Percentiles rank a stretch among this genome's conserved stretches.
Conservation (phyloP, 805 yeast genomes). For the Cyberlindnera japonica region DNA sequence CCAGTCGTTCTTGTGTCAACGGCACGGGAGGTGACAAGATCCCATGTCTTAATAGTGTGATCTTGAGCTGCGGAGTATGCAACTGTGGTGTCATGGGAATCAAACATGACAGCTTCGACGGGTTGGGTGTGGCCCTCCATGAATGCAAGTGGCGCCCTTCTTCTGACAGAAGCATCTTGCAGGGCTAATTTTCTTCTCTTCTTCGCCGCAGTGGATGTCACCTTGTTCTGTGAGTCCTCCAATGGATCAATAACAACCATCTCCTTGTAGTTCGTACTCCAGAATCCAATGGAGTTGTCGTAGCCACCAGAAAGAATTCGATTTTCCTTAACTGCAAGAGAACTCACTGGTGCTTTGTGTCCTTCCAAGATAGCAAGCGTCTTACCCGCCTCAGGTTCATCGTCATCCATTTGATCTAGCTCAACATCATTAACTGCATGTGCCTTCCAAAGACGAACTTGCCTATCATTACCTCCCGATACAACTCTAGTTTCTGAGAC, state of each 20-base stretch:
- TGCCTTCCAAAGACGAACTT: conserved; percentile 83
- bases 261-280: conserved; percentile 86
- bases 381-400: conserved; percentile 57
- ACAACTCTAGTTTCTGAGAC: conserved; percentile 70
- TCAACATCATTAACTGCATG: conserved; percentile 33
- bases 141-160: conserved; percentile 77
- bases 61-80: conserved; percentile 95
- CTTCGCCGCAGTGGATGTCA: conserved; percentile 73
- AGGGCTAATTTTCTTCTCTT: conserved; percentile 83
- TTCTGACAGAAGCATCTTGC: conserved; percentile 68
- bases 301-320: conserved; percentile 81
- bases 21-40: conserved; percentile 77
- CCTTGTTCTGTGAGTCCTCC: conserved; percentile 42
- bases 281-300: conserved; percentile 75
- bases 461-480: conserved; percentile 86
- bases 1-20: conserved; percentile 88
- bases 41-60: conserved; percentile 96
- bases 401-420: conserved; percentile 38
- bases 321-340: conserved; percentile 51
- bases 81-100: conserved; percentile 66
- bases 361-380: conserved; percentile 86
- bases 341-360: conserved; percentile 83
- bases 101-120: conserved; percentile 81
- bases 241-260: conserved; percentile 61
- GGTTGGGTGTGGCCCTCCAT: conserved; percentile 83